A percentile compares a stretch with the other conserved stretches of the same genome.
phyloP scores from a whole-genome alignment of 2,329 filamentous ascomycete species.

The Sporothrix sp. region DNA sequence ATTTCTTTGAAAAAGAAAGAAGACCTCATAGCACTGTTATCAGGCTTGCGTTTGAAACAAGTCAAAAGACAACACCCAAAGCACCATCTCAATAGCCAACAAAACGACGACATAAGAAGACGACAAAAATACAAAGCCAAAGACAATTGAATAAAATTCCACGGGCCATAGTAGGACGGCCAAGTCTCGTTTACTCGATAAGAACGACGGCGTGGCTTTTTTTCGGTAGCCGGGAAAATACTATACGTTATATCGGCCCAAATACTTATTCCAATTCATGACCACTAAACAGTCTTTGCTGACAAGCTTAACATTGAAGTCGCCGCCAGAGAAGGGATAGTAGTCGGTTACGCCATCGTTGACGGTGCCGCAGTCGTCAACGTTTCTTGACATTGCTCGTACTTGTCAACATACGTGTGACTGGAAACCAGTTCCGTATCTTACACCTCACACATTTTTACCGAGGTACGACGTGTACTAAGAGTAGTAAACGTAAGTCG shows the following conservation, averaged over 20 bases:
- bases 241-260: background rate
- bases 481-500: background rate
- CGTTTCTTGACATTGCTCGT: no score
- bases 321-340: background rate
- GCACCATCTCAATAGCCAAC: no score
- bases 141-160: no score
- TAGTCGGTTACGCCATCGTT: background rate
- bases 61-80: no score
- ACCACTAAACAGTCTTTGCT: background rate
- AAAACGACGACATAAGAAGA: no score
- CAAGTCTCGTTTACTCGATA: no score
- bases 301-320: background rate
- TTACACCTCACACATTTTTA: background rate
- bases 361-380: background rate
- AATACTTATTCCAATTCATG: background rate
- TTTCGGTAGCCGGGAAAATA: background rate
- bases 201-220: no score
- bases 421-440: background rate
- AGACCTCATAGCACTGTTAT: no score
- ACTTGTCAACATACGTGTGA: background rate
- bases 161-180: no score
- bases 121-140: no score
- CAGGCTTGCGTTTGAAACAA: no score
- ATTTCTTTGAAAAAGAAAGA: no score
- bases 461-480: background rate